Evolutionary conservation across 345 rosid genomes (phyloP), one percentile per base, ranked within the genome.

Genomic region (Rhodomyrtus tomentosa): DNA sequence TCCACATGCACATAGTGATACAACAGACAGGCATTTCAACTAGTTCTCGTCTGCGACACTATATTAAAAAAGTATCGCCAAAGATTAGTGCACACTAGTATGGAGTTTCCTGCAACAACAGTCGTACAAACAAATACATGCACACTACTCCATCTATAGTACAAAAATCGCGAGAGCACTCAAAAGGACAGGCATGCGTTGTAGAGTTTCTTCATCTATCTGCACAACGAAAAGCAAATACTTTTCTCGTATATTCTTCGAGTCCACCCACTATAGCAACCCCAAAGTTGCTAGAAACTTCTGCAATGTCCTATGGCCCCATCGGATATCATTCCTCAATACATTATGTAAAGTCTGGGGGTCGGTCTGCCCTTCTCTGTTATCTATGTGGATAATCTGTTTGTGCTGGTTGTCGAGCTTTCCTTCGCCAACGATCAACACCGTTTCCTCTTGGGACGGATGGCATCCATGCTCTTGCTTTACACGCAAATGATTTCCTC

Each of bases 251-350:
- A 68, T 68, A 18, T 36, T 68, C 45, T 58, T 42, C 25, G 25
- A 22, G 0, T 76, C 12, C 18, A 45, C 10, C 56, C 10, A 16
- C 49, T 24, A 22, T 53, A 38, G 76, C 50, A 85, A 81, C 27
- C 86, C 91, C 51, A 96, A 88, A 89, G 62, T 90, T 55, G 82
- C 84, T 21, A 96, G 89, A 84, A 96, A 88, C 88, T 89, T 93
- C 83, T 90, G 89, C 55, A 96, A 86, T 8, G 90, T 87, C 87
- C 81, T 89, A 32, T 87, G 90, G 85, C 98, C 98, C 99, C 98
- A 95, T 62, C 86, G 91, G 25, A 94, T 83, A 86, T 96, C 94
- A 13, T 83, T 93, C 83, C 89, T 84, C 85, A 91, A 25, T 16
- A 90, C 88, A 59, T 58, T 29, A 50, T 81, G 14, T 4, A 25